Conservation (phyloP, 441 rosid species). For the Capsella rubella region DNA sequence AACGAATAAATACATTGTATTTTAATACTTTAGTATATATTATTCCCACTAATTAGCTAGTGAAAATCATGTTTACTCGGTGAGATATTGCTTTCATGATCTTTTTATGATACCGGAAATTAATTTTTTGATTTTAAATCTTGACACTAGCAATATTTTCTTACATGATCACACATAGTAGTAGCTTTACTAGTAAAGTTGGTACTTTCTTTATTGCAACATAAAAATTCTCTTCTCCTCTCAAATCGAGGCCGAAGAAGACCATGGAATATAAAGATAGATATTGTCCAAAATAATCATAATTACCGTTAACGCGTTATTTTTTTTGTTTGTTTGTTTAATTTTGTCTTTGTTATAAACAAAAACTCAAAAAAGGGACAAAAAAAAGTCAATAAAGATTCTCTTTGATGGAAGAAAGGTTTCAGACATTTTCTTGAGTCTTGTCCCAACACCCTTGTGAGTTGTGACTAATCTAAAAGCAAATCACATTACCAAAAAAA, state of each 20-base stretch:
- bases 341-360: constrained; percentile 13
- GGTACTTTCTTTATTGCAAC: not conserved
- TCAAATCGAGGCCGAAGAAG: constrained; percentile 21
- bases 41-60: not conserved
- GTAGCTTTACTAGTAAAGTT: not conserved
- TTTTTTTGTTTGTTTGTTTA: constrained; percentile 17
- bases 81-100: not conserved
- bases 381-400: constrained; percentile 39
- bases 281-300: constrained; percentile 10
- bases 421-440: constrained; percentile 26
- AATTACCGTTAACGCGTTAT: constrained; percentile 43
- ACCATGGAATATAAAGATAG: not conserved
- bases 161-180: not conserved
- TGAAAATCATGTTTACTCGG: not conserved
- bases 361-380: constrained; percentile 1
- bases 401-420: constrained; percentile 24
- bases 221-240: not conserved
- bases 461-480: constrained; percentile 21
- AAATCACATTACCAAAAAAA: constrained; percentile 13
- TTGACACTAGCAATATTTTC: not conserved
- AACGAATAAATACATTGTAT: too few species aligned
- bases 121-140: not conserved
- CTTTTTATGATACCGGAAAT: not conserved
- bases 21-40: not conserved
- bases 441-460: constrained; percentile 31